Evolutionary conservation across 2,329 filamentous ascomycete genomes (phyloP).

Genomic region (Hirsutella rhossiliensis): DNA sequence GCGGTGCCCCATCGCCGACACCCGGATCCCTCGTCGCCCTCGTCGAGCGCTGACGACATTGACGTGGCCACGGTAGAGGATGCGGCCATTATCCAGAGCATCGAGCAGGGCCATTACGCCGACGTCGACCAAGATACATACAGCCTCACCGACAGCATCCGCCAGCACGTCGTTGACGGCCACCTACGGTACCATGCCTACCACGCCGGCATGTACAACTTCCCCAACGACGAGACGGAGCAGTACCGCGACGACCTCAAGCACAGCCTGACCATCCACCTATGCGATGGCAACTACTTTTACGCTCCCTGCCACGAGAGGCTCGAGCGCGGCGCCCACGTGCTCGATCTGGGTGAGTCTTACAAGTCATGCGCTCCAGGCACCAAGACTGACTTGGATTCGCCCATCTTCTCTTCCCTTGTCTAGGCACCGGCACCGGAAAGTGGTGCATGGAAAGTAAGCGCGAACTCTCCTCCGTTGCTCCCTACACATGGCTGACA

Average conservation of each 20-base stretch:
- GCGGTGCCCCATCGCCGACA: too few relatives aligned
- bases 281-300: slow-evolving; percentile 28
- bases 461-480: slow-evolving; percentile 10
- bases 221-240: slow-evolving; percentile 30
- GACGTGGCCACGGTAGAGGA: background rate
- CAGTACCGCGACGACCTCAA: slow-evolving; percentile 29
- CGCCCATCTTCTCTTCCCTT: background rate
- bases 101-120: slow-evolving; percentile 19
- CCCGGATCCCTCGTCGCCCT: too few relatives aligned
- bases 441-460: slow-evolving; percentile 38
- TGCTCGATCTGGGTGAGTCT: slow-evolving; percentile 33
- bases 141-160: slow-evolving; percentile 29
- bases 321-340: slow-evolving; percentile 25
- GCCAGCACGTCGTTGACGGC: slow-evolving; percentile 29
- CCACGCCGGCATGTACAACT: slow-evolving; percentile 27
- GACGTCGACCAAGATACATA: slow-evolving; percentile 20
- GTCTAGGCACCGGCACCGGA: slow-evolving; percentile 36
- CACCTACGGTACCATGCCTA: slow-evolving; percentile 28
- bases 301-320: slow-evolving; percentile 28
- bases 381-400: background rate
- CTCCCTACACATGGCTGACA: background rate
- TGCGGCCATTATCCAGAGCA: slow-evolving; percentile 9
- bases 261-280: slow-evolving; percentile 24
- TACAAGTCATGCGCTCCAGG: too few relatives aligned
- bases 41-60: background rate